A percentile compares a stretch with the other conserved stretches of the same genome.
These are phyloP conservation scores for Ricinus communis DNA, from an alignment of 345 rosid species.

Conservation along the genomic window DNA sequence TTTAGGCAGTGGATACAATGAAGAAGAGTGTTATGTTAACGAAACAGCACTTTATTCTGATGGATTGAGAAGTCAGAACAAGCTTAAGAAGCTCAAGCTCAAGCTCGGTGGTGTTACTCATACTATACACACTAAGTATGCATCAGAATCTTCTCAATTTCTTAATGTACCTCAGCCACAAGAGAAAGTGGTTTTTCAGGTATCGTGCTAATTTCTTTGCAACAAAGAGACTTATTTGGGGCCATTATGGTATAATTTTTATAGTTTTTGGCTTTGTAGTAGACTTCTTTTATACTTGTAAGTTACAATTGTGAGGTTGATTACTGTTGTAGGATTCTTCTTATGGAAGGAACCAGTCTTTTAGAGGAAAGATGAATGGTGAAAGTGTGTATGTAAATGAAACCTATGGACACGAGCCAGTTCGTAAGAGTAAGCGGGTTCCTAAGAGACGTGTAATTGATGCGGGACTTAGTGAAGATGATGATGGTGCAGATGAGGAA, in stretches of 20 bases:
- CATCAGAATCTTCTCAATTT: slow-evolving; percentile 13
- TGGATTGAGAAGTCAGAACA: slow-evolving; percentile 19
- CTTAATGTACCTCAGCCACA: slow-evolving; percentile 7
- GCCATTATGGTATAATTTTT: background rate
- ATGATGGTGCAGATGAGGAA: slow-evolving; percentile 21
- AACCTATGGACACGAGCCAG: slow-evolving; percentile 15
- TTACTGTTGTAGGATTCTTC: slow-evolving; percentile 15
- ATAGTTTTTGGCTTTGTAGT: background rate
- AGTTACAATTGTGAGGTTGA: slow-evolving; percentile 8
- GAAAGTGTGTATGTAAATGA: slow-evolving; percentile 13
- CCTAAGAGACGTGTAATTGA: slow-evolving; percentile 30
- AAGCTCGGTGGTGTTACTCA: slow-evolving; percentile 33
- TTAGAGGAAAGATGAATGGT: slow-evolving; percentile 21
- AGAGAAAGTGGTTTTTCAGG: slow-evolving; percentile 14
- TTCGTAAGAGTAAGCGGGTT: slow-evolving; percentile 25
- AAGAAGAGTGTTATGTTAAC: background rate
- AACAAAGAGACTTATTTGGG: background rate
- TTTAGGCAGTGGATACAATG: slow-evolving; percentile 6
- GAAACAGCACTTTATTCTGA: slow-evolving; percentile 11
- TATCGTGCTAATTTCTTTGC: background rate
- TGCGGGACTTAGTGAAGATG: slow-evolving; percentile 20
- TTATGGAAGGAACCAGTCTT: slow-evolving; percentile 3
- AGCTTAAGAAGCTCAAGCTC: slow-evolving; percentile 29
- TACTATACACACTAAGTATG: slow-evolving; percentile 25
- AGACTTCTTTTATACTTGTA: background rate